Conservation (phyloP, 1,139 yeast species). For the Protomyces pachydermus region DNA sequence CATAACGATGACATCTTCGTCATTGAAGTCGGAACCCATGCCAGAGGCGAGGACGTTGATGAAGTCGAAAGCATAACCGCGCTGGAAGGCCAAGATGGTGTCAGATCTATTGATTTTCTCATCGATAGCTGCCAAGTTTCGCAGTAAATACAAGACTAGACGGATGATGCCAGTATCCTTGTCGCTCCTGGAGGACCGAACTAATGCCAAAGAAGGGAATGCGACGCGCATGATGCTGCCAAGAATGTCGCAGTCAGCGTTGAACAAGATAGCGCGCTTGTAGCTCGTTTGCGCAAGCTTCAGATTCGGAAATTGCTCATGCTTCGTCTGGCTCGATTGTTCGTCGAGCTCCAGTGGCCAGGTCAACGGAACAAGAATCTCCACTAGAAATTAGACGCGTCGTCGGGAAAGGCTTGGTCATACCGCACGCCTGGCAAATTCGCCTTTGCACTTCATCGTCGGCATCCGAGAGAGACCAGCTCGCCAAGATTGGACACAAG, state of each 20-base stretch:
- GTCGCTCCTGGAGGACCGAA: conserved; percentile 55
- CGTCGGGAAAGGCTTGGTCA: neutral
- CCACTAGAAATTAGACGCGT: conserved; percentile 47
- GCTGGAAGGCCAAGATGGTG: conserved; percentile 54
- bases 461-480: conserved; percentile 55
- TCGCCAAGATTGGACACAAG: conserved; percentile 65
- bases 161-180: conserved; percentile 70
- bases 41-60: conserved; percentile 64
- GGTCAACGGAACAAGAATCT: conserved; percentile 74
- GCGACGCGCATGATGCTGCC: conserved; percentile 68
- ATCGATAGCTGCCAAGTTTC: conserved; percentile 72
- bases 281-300: conserved; percentile 63
- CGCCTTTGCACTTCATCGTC: conserved; percentile 26
- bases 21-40: conserved; percentile 59
- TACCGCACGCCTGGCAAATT: conserved; percentile 33
- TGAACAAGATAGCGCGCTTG: conserved; percentile 61
- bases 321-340: conserved; percentile 48
- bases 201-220: conserved; percentile 54
- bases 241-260: conserved; percentile 57
- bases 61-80: conserved; percentile 67
- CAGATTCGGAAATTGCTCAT: conserved; percentile 54
- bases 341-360: conserved; percentile 71
- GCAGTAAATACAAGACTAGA: conserved; percentile 64
- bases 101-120: conserved; percentile 67
- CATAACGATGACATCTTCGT: conserved; percentile 59